These are phyloP conservation scores for Hemileia vastatrix DNA, from an alignment of 1,284 basidiomycete genomes.

Conservation along the genomic window DNA sequence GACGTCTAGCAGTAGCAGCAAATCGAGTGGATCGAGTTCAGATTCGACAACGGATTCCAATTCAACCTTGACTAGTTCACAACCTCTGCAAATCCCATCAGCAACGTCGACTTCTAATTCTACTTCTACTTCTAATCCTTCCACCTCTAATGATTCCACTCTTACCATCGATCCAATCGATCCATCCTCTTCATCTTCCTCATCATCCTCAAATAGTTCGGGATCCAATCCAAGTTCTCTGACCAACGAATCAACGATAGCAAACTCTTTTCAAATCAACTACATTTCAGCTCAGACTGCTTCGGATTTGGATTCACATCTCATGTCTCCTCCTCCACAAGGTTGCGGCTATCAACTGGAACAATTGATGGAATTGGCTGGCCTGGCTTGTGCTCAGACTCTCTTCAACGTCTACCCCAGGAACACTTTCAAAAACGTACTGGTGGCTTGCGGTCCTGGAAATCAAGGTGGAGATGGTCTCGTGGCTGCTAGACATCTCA, in stretches of 20 bases:
- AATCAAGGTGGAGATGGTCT: conserved; percentile 84
- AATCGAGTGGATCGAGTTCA: no score
- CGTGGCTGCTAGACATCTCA: conserved; percentile 86
- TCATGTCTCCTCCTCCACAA: conserved; percentile 30
- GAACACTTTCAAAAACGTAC: conserved; percentile 59
- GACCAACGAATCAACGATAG: no score
- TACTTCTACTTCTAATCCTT: no score
- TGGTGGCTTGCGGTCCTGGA: conserved; percentile 91
- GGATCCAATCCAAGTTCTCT: not conserved
- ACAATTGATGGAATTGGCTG: conserved; percentile 98
- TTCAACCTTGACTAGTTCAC: no score
- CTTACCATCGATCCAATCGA: no score
- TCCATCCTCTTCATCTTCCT: no score
- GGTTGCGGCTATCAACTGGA: conserved; percentile 29
- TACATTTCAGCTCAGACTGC: conserved; percentile 35
- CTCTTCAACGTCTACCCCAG: conserved; percentile 65
- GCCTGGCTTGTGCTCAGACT: conserved; percentile 83
- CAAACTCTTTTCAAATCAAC: conserved; percentile 23
- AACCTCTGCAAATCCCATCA: no score
- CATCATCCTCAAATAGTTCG: not conserved
- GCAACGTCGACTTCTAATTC: no score
- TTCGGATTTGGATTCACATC: conserved; percentile 33
- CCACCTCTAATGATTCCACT: no score
- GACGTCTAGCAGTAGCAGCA: no score
- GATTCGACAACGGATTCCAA: no score